These are phyloP conservation scores for Monosporascus sp. DNA, from an alignment of 2,329 filamentous ascomycete species.

Conservation along the genomic window DNA sequence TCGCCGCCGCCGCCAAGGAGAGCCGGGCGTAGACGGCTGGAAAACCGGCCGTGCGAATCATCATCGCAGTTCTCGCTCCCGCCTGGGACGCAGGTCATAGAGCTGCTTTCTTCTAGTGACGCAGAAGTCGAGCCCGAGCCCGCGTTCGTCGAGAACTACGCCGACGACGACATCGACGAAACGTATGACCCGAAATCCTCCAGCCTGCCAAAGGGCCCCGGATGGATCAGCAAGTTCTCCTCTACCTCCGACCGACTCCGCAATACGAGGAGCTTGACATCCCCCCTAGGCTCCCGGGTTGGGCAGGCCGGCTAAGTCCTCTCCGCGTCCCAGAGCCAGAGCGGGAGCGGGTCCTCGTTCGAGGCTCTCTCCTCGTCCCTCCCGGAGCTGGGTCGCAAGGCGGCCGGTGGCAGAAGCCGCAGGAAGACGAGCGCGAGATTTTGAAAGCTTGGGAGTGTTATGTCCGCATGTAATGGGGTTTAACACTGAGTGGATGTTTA, in stretches of 20 bases:
- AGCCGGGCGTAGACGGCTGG: background rate
- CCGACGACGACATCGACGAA: constrained; percentile 34
- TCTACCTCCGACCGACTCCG: background rate
- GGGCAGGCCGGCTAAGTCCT: constrained; percentile 2
- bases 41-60: constrained; percentile 1
- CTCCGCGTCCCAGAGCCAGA: constrained; percentile 10
- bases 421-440: constrained; percentile 16
- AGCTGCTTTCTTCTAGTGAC: constrained; percentile 25
- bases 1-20: constrained; percentile 16
- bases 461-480: background rate
- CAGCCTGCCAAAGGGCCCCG: constrained; percentile 11
- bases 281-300: constrained; percentile 3
- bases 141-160: constrained; percentile 29
- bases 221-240: constrained; percentile 21
- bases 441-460: constrained; percentile 1
- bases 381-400: background rate
- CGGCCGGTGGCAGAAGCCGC: constrained; percentile 5
- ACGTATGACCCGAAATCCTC: constrained; percentile 24
- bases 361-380: background rate
- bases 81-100: constrained; percentile 31
- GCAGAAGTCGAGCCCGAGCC: constrained; percentile 24
- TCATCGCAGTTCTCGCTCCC: constrained; percentile 26
- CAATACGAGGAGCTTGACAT: constrained; percentile 9
- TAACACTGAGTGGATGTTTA: no score
- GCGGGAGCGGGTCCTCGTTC: background rate